These are phyloP conservation scores for Phylloporus arenicola DNA, from an alignment of 768 basidiomycete genomes.

Conservation along the genomic window DNA sequence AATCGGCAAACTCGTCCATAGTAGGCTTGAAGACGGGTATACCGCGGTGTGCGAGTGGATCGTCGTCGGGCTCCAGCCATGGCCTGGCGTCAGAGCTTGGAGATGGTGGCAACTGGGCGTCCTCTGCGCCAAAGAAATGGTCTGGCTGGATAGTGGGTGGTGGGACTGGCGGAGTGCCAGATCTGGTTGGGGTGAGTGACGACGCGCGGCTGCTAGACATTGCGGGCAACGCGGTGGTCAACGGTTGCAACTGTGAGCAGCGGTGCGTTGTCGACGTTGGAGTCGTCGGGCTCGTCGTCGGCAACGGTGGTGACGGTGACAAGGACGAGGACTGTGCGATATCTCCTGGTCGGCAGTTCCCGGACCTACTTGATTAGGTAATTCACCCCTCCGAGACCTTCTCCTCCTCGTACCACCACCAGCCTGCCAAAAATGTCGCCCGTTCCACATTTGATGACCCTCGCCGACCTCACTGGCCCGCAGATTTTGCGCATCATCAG, in stretches of 20 bases:
- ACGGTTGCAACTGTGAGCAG: neutral
- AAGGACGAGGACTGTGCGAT: constrained; percentile 1
- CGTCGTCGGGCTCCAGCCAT: constrained; percentile 75
- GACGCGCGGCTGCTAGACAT: constrained; percentile 27
- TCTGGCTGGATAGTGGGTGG: constrained; percentile 62
- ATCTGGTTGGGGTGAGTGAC: constrained; percentile 39
- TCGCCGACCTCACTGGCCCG: constrained; percentile 77
- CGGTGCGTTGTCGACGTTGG: neutral
- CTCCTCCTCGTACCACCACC: neutral
- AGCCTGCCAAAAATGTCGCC: constrained; percentile 17
- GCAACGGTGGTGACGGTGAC: constrained; percentile 2
- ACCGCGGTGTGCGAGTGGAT: constrained; percentile 76
- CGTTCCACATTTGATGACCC: constrained; percentile 74
- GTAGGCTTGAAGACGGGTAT: constrained; percentile 96
- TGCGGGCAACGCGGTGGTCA: neutral
- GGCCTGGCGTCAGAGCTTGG: constrained; percentile 57
- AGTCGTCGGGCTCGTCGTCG: constrained; percentile 9
- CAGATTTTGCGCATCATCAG: constrained; percentile 66
- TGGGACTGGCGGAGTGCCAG: constrained; percentile 42
- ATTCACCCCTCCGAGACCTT: neutral
- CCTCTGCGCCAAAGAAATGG: constrained; percentile 71
- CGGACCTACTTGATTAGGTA: constrained; percentile 3
- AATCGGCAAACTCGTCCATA: constrained; percentile 87
- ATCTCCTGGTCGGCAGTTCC: constrained; percentile 11
- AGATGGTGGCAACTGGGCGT: constrained; percentile 44